Evolutionary conservation across 202 grass and related monocot genomes (phyloP).

Genomic region (Zoysia matrella): DNA sequence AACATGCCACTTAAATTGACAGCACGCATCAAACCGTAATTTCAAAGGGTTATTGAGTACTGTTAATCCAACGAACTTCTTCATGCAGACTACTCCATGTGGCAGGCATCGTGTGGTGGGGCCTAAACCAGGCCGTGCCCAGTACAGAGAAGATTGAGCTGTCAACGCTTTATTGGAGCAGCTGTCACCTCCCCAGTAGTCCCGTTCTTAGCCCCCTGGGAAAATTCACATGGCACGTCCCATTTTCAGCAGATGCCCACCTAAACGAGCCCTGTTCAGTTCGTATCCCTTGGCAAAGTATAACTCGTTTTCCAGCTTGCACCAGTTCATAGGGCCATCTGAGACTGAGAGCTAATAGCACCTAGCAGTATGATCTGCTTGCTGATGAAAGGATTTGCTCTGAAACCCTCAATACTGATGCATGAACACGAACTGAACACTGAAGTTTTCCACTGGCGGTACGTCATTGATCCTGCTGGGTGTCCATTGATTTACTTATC

Average conservation of each 20-base stretch:
- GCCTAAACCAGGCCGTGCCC: slow-evolving; percentile 9
- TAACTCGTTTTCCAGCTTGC: background rate
- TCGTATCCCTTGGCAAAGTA: background rate
- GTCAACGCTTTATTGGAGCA: slow-evolving; percentile 51
- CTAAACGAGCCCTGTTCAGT: background rate
- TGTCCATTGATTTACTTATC: background rate
- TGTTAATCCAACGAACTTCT: slow-evolving; percentile 7
- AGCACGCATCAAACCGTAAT: slow-evolving; percentile 23
- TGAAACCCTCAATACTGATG: too few relatives aligned
- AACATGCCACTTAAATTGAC: background rate
- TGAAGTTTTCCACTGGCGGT: background rate
- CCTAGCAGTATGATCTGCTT: background rate
- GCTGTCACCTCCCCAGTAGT: slow-evolving; percentile 51
- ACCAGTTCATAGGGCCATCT: slow-evolving; percentile 3
- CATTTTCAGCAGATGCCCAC: slow-evolving; percentile 18
- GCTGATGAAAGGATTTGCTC: background rate
- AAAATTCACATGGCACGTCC: slow-evolving; percentile 17
- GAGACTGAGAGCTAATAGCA: background rate
- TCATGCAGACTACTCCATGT: slow-evolving; percentile 49
- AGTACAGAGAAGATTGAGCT: slow-evolving; percentile 58
- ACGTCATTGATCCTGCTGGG: background rate
- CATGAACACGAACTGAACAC: background rate
- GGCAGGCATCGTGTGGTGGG: slow-evolving; percentile 59
- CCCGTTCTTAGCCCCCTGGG: slow-evolving; percentile 16
- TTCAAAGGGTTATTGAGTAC: slow-evolving; percentile 16